These are phyloP conservation scores for Fusarium bactridioides DNA, from an alignment of 2,329 filamentous ascomycete species.

Conservation along the genomic window DNA sequence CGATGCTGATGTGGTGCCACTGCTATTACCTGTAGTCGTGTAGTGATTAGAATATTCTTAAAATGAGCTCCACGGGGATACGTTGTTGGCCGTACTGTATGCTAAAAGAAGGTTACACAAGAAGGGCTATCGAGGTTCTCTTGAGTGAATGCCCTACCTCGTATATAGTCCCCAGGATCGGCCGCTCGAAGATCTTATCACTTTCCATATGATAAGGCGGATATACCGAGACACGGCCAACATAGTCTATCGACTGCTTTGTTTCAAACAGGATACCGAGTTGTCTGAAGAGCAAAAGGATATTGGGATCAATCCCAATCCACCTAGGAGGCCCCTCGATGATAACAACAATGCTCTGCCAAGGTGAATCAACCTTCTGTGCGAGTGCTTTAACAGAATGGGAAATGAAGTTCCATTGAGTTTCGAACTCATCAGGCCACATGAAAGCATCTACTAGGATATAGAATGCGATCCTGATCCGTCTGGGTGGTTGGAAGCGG, in stretches of 20 bases:
- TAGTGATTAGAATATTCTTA: accelerated
- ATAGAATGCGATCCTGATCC: background rate
- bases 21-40: background rate
- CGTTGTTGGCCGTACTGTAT: background rate
- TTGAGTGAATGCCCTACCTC: background rate
- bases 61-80: accelerated
- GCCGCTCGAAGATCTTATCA: background rate
- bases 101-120: accelerated
- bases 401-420: background rate
- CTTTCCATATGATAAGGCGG: background rate
- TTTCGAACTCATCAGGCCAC: accelerated
- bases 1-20: background rate
- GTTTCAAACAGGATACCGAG: background rate
- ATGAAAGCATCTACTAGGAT: background rate
- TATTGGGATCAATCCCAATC: background rate
- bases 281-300: accelerated
- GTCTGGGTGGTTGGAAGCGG: background rate
- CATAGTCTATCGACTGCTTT: background rate
- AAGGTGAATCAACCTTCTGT: background rate
- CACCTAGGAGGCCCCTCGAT: background rate
- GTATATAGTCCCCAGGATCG: background rate
- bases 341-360: background rate
- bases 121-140: accelerated
- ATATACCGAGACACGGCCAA: background rate
- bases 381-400: background rate